phyloP scores from a whole-genome alignment of 73 alveolate genomes.

The Paramecium tetraurelia region DNA sequence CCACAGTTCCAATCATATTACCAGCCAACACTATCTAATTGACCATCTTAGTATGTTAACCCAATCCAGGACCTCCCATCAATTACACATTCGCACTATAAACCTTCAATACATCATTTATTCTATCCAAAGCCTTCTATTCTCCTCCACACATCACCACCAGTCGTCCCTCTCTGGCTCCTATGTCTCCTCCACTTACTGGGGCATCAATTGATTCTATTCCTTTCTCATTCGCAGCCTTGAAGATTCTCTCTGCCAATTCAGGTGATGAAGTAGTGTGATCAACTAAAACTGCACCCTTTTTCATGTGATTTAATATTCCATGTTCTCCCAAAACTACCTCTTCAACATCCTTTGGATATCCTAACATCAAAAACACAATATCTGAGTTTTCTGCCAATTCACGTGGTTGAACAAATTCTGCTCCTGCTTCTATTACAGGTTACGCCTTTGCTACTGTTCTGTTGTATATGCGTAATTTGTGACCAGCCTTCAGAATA shows the following conservation, averaged over 20 bases:
- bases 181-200: slow-evolving; percentile 93
- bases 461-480: slow-evolving; percentile 76
- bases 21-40: slow-evolving; percentile 85
- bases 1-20: slow-evolving; percentile 83
- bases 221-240: slow-evolving; percentile 65
- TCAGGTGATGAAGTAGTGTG: slow-evolving; percentile 92
- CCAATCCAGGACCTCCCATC: slow-evolving; percentile 85
- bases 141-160: slow-evolving; percentile 88
- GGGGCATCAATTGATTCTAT: slow-evolving; percentile 86
- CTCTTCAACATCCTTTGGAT: slow-evolving; percentile 88
- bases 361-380: slow-evolving; percentile 88
- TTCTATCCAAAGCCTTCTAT: slow-evolving; percentile 67
- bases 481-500: slow-evolving; percentile 73
- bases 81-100: slow-evolving; percentile 74
- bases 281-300: slow-evolving; percentile 77
- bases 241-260: slow-evolving; percentile 70
- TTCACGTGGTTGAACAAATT: slow-evolving; percentile 71
- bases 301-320: slow-evolving; percentile 77
- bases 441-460: slow-evolving; percentile 82
- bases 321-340: slow-evolving; percentile 80
- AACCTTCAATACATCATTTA: slow-evolving; percentile 61
- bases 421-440: slow-evolving; percentile 73
- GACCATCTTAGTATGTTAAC: slow-evolving; percentile 86
- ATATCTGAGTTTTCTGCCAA: slow-evolving; percentile 75
- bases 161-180: slow-evolving; percentile 83